Evolutionary conservation across 306 rosid species (phyloP), one percentile per base, ranked within the genome.

Genomic region (Dryas drummondii): DNA sequence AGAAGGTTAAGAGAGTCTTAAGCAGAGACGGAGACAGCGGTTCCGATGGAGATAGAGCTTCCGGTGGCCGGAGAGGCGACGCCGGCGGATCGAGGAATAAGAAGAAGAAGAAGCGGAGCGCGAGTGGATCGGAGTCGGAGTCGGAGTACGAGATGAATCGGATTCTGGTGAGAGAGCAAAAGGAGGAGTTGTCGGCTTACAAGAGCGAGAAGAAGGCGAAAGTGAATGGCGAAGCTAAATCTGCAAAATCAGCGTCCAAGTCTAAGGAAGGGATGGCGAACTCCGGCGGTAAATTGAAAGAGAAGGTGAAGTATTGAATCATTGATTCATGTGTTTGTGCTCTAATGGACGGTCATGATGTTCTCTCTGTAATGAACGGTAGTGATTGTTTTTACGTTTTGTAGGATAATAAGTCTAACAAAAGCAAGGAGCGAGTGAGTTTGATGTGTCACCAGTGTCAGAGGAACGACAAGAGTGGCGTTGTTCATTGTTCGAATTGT

Each of bases 371-470:
- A 63, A 63, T 63, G 49, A 63, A 16, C 1, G 4, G 4, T 1
- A 67, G 27, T 55, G 22, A 57, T 10, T 10, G 9, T 14, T 26
- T 22, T 3, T n/a, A 26, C 14, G 46, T 51, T 14, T 57, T 72
- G 67, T 55, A 76, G 63, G 75, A 19, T 17, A 68, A 41, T 5
- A 40, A 5, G 64, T 57, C 58, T 40, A 62, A 67, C 50, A 81
- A 81, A 73, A 76, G 41, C 55, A 81, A 63, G 75, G 82, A 79
- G 71, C 59, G 82, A 50, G 86, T 51, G 82, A 80, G 90, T 76
- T 87, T 90, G 83, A 90, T 84, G 96, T 90, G 96, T 69, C 96
- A 90, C 83, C 96, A 90, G 68, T 90, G 96, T 78, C 85, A 79
- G 76, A 83, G 90, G 80, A 87, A 68, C 62, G 89, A 90, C 79